phyloP scores from a whole-genome alignment of 2,329 filamentous ascomycete species.

The Diaporthe citriasiana region DNA sequence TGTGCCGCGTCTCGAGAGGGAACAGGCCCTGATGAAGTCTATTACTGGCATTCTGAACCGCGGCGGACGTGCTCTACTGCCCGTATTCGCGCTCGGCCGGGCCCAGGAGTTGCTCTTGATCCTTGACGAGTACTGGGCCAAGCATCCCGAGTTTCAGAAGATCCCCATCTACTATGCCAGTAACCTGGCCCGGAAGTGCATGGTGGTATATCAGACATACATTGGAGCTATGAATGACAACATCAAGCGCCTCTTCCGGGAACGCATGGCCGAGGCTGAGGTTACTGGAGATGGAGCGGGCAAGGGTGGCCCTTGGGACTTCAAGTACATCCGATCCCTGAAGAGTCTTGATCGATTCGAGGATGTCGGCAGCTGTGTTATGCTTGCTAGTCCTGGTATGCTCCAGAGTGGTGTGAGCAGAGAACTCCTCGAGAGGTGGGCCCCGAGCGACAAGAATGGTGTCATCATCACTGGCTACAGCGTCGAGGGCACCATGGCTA shows the following conservation, averaged over 20 bases:
- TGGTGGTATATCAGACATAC: slow-evolving; percentile 99
- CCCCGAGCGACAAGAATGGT: slow-evolving; percentile 96
- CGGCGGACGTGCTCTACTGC: slow-evolving; percentile 92
- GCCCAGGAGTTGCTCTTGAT: slow-evolving; percentile 96
- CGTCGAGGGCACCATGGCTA: slow-evolving; percentile 98
- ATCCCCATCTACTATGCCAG: slow-evolving; percentile 98
- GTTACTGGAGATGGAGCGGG: slow-evolving; percentile 80
- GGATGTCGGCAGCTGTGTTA: slow-evolving; percentile 94
- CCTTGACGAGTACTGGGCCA: slow-evolving; percentile 95
- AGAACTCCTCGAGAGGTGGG: slow-evolving; percentile 94
- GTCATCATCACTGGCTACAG: slow-evolving; percentile 99
- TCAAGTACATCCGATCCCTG: slow-evolving; percentile 91
- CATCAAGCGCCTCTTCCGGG: slow-evolving; percentile 94
- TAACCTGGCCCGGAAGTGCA: slow-evolving; percentile 94
- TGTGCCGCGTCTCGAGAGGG: slow-evolving; percentile 89
- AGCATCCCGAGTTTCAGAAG: slow-evolving; percentile 88
- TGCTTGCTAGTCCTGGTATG: slow-evolving; percentile 98
- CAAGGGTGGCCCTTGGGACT: slow-evolving; percentile 95
- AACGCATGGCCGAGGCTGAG: slow-evolving; percentile 92
- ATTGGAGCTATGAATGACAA: slow-evolving; percentile 99
- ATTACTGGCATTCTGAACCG: slow-evolving; percentile 92
- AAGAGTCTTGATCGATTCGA: slow-evolving; percentile 97
- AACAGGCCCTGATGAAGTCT: slow-evolving; percentile 94
- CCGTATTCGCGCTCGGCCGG: slow-evolving; percentile 93
- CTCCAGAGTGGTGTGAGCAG: slow-evolving; percentile 95